Evolutionary conservation across 805 yeast species (phyloP).

Genomic region (Ogataea ganodermae): DNA sequence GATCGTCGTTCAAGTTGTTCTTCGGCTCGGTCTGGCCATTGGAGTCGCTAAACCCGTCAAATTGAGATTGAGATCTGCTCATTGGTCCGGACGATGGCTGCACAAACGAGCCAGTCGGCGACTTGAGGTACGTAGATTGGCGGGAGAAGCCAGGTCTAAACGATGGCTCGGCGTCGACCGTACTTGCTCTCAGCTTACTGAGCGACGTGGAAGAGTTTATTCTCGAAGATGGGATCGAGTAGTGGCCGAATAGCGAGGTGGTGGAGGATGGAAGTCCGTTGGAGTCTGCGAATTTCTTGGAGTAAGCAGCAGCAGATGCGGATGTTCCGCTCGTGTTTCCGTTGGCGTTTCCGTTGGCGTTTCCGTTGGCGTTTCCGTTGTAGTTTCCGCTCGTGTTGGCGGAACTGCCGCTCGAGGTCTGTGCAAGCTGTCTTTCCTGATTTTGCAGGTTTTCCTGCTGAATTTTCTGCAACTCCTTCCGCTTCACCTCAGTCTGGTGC

Average conservation of each 20-base stretch:
- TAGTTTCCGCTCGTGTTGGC: no score
- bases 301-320: background rate
- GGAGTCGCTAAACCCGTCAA: background rate
- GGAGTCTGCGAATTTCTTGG: constrained; percentile 9
- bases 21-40: background rate
- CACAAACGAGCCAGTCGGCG: background rate
- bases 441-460: background rate
- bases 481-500: constrained; percentile 11
- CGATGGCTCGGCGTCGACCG: background rate
- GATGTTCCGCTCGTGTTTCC: background rate
- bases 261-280: constrained; percentile 22
- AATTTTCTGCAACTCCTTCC: background rate
- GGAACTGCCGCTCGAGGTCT: no score
- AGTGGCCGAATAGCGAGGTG: constrained; percentile 19
- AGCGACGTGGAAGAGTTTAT: constrained; percentile 17
- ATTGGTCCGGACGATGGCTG: background rate
- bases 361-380: no score
- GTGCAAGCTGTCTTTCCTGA: no score
- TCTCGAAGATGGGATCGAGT: constrained; percentile 9
- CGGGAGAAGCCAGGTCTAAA: constrained; percentile 2
- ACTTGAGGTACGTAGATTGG: constrained; percentile 1
- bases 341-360: background rate
- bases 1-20: constrained; percentile 8
- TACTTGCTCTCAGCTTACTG: constrained; percentile 9
- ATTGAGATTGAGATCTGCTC: background rate